Evolutionary conservation across 176 grass and related monocot species (phyloP).

Genomic region (Oryza punctata): DNA sequence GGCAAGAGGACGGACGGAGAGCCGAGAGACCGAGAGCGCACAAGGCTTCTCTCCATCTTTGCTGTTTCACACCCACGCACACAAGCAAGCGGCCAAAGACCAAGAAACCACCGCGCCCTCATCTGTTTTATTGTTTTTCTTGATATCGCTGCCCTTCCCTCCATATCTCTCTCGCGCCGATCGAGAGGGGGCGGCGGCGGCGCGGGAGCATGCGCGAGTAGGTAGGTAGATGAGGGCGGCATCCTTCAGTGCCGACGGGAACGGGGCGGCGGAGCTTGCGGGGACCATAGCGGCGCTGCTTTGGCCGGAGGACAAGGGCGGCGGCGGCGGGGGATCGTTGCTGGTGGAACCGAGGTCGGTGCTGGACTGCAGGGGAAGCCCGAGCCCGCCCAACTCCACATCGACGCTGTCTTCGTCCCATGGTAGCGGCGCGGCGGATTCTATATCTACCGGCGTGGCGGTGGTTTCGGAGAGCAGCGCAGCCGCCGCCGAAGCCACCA

Average conservation of each 20-base stretch:
- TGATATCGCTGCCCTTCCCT: background rate
- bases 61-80: background rate
- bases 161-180: conserved; percentile 54
- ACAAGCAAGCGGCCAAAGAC: conserved; percentile 27
- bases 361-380: conserved; percentile 81
- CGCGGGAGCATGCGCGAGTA: conserved; percentile 44
- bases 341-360: conserved; percentile 74
- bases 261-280: conserved; percentile 40
- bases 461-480: conserved; percentile 61
- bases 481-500: conserved; percentile 48
- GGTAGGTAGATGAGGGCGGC: conserved; percentile 84
- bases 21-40: background rate
- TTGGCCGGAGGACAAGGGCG: conserved; percentile 18
- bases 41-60: background rate
- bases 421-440: conserved; percentile 56
- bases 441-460: conserved; percentile 59
- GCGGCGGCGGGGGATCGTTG: conserved; percentile 20
- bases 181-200: background rate
- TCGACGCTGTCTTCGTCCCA: conserved; percentile 89
- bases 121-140: background rate
- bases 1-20: background rate
- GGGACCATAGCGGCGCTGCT: conserved; percentile 17
- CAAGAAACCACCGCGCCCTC: too few relatives aligned
- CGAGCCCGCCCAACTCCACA: conserved; percentile 66
- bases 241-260: conserved; percentile 60